A percentile compares a stretch with the other conserved stretches of the same genome.
Evolutionary conservation across 331 rosid species (phyloP).

Genomic region (Telfairia occidentalis): DNA sequence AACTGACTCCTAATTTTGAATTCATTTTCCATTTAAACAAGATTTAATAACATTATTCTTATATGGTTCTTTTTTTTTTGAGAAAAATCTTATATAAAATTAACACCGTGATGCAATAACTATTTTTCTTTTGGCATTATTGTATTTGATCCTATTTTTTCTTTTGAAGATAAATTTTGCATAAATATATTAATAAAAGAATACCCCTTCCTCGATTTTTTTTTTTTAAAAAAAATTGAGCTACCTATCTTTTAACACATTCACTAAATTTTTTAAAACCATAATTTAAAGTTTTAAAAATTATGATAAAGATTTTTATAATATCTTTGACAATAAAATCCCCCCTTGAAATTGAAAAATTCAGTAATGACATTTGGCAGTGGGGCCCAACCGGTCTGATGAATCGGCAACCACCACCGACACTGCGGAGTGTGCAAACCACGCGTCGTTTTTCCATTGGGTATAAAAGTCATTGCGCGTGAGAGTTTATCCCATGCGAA

Average conservation of each 20-base stretch:
- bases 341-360: background rate
- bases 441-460: background rate
- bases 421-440: background rate
- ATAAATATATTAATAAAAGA: too few relatives aligned
- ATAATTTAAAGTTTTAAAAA: too few relatives aligned
- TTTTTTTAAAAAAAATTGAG: background rate
- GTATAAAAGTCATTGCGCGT: background rate
- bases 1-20: background rate
- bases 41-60: background rate
- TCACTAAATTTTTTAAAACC: too few relatives aligned
- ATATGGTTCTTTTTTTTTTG: too few relatives aligned
- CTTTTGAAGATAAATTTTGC: background rate
- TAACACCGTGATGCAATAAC: background rate
- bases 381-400: background rate
- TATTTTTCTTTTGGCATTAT: background rate
- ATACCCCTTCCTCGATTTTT: background rate
- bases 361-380: background rate
- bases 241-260: too few relatives aligned
- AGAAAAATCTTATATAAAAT: too few relatives aligned
- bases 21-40: background rate
- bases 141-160: background rate
- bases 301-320: background rate
- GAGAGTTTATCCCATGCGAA: background rate
- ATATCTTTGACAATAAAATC: background rate
- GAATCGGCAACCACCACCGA: conserved; percentile 12